Conservation (phyloP, 2,329 filamentous ascomycete genomes). For the Sarocladium strictum region DNA sequence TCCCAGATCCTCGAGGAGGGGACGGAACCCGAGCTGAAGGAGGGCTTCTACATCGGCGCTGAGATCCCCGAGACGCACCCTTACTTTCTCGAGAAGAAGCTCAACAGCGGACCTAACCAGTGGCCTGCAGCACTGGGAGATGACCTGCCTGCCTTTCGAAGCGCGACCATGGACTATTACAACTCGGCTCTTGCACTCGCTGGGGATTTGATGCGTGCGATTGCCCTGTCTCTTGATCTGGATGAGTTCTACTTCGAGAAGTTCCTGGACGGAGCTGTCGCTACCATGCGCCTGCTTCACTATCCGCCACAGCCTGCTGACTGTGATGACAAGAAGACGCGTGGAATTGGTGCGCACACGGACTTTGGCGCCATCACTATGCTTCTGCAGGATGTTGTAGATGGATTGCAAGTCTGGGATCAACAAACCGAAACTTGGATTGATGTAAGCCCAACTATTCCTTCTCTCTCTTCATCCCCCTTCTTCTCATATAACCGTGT, state of each 20-base stretch:
- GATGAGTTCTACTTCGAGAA: conserved; percentile 35
- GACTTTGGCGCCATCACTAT: conserved; percentile 53
- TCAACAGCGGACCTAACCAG: conserved; percentile 35
- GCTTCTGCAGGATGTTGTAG: conserved; percentile 43
- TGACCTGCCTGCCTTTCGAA: conserved; percentile 26
- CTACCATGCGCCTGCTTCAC: conserved; percentile 39
- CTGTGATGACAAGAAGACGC: conserved; percentile 24
- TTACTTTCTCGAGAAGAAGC: conserved; percentile 32
- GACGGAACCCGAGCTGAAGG: conserved; percentile 40
- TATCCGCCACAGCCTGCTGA: conserved; percentile 38
- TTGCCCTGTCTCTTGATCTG: conserved; percentile 35
- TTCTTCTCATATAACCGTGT: too few relatives aligned
- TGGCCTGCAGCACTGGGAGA: conserved; percentile 33
- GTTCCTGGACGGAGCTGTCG: conserved; percentile 37
- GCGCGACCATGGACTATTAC: conserved; percentile 34
- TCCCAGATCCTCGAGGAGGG: conserved; percentile 39
- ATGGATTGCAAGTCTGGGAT: conserved; percentile 47
- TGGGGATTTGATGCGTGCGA: conserved; percentile 31
- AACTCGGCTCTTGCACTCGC: conserved; percentile 32
- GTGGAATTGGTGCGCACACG: conserved; percentile 43
- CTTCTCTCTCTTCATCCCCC: neutral
- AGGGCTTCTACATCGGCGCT: conserved; percentile 28
- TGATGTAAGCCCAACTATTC: conserved; percentile 18
- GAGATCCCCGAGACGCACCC: conserved; percentile 36
- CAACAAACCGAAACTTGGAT: conserved; percentile 36